Conservation (phyloP, 116 monocot species). For the Papilionanthe hybrid region DNA sequence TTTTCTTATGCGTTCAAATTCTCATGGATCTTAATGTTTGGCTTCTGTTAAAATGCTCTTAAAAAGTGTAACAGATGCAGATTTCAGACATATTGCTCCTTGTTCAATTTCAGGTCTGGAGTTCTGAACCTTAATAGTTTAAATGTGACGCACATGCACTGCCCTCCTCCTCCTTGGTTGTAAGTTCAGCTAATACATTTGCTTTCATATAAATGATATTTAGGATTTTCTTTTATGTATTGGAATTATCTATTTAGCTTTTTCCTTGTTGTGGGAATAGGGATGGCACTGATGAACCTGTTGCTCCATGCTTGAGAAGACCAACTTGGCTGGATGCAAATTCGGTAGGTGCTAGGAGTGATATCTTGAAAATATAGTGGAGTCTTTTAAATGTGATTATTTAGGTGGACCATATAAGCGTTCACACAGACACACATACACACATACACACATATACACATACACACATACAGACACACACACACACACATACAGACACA, state of each 20-base stretch:
- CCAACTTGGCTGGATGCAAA: constrained; percentile 74
- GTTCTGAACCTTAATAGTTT: constrained; percentile 54
- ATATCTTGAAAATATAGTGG: background rate
- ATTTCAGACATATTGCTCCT: background rate
- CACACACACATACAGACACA: too few relatives aligned
- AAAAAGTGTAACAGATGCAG: background rate
- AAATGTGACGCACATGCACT: constrained; percentile 76
- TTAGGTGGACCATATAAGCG: background rate
- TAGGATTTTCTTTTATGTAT: constrained; percentile 1
- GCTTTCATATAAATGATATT: background rate
- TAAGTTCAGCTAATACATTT: constrained; percentile 25
- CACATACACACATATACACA: too few relatives aligned
- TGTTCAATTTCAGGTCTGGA: constrained; percentile 61
- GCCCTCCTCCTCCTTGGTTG: constrained; percentile 92
- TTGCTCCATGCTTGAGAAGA: constrained; percentile 30
- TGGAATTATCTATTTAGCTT: background rate
- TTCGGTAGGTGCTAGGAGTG: constrained; percentile 39
- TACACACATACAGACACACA: too few relatives aligned
- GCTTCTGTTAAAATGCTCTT: background rate
- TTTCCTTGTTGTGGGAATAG: constrained; percentile 28
- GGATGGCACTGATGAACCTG: constrained; percentile 27
- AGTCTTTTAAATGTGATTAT: background rate
- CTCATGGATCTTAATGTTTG: background rate
- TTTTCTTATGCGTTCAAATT: background rate
- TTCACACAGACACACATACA: too few relatives aligned